Base-by-base conservation (phyloP, 2,329 filamentous ascomycete species). In the Aureobasidium zeae region DNA sequence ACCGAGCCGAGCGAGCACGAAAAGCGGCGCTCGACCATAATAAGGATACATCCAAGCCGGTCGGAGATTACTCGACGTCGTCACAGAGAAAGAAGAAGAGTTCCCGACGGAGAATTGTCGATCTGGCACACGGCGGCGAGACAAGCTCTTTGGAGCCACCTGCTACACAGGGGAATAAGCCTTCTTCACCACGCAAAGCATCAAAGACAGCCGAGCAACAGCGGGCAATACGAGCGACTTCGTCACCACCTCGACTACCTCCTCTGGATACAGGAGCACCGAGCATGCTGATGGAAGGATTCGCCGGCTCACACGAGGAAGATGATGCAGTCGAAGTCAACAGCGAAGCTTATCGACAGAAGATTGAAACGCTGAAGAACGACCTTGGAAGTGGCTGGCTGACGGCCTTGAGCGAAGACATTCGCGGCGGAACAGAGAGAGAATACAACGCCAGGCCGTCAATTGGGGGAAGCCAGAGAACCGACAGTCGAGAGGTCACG, bases 381-480 rank as follows among this genome's bases (percentile, higher is more conserved):
- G 86, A 89, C 56, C 81, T 94, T 51, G 88, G 88, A 22, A 86
- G 80, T 54, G 83, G 80, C 26, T 98, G 94, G 74, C 73, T 98
- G 28, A 88, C 80, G 50, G 86, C 84, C 11, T 69, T 96, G 38
- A 83, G 83, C 48, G 88, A 94, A 55, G 84, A 91, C 60, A 48
- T 46, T 20, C 47, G 34, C 34, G 31, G 21, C 25, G 34, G 42
- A 5, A 22, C 33, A 5, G 43, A 45, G 6, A 25, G 33, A 24
- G 43, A 44, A 9, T 43, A 43, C 16, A 32, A 25, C 24, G 31
- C 32, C 6, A 45, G 25, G 9, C 34, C 37, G 26, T 28, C 48
- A 35, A 28, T 12, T 34, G 53, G 19, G 52, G 51, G 13, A 36
- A n/a, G n/a, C n/a, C 53, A 5, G 16, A 47, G 55, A 20, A 47